Base-by-base conservation (phyloP, 768 basidiomycete genomes). In the Boletus sp. region DNA sequence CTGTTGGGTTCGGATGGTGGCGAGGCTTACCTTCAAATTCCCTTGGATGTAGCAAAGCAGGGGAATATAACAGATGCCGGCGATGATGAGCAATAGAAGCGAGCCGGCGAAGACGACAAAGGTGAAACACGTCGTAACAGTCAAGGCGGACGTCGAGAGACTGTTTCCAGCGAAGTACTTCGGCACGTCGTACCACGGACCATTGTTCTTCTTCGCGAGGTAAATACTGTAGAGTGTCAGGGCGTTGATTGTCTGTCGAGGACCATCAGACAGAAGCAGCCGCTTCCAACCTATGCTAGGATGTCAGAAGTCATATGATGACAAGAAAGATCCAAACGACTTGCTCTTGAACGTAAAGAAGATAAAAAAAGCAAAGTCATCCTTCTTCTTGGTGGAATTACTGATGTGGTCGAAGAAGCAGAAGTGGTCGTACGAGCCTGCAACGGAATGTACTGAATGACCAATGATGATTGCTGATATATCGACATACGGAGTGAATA, bases 261-360 rank as follows among this genome's bases (percentile, higher is more conserved):
- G 97, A 15, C 90, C 94, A 71, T 99, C 97, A 57, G 96, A 94
- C 59, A 98, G 76, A 15, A 94, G 73, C 10, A 94, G 73, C n/a
- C 87, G 85, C 73, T 93, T 93, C 91, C 91, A 93, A 68, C 85
- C 89, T 91, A 68, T 29, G 14, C 12, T 2, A 44, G 29, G 12
- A 39, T 3, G 17, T 59, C 24, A 64, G 52, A 30, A 10, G 44
- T 46, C 46, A 37, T 29, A 40, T 12, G 40, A 14, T 40, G n/a
- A 47, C 18, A 49, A 20, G 35, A 46, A 49, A 20, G 35, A 46
- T 44, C 15, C 17, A 50, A 20, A 48, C 7, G 18, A 77, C 86
- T 52, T 58, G 92, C 96, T 96, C 80, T 99, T 99, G 83, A 99
- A 98, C 1, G 90, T 90, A 76, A 99, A 99, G 84, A 98, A 99